A percentile compares a stretch with the other conserved stretches of the same genome.
Conservation (phyloP, 2,329 filamentous ascomycete species). For the Sarocladium oryzae region DNA sequence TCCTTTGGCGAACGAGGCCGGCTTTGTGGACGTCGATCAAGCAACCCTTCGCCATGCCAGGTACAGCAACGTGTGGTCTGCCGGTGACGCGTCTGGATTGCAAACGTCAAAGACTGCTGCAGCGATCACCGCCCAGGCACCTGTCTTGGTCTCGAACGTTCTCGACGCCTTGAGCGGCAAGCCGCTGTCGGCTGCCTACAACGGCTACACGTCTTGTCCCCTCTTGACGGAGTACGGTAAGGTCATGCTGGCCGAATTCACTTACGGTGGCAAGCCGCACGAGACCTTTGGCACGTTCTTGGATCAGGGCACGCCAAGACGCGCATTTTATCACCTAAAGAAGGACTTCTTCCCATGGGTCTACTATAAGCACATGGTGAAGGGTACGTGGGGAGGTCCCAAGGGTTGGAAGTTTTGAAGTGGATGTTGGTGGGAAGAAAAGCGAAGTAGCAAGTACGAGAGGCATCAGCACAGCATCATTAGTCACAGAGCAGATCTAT, state of each 20-base stretch:
- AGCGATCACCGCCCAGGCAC: slow-evolving; percentile 44
- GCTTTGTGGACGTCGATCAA: slow-evolving; percentile 52
- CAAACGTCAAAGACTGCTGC: slow-evolving; percentile 52
- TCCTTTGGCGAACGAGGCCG: slow-evolving; percentile 45
- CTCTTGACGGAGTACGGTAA: slow-evolving; percentile 52
- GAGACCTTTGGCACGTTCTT: slow-evolving; percentile 52
- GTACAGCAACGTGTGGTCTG: slow-evolving; percentile 52
- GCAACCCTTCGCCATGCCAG: slow-evolving; percentile 45
- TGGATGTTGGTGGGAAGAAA: too few relatives aligned
- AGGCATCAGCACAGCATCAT: neutral
- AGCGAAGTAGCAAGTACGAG: neutral
- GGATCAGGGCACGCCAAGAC: slow-evolving; percentile 49
- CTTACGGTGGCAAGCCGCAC: slow-evolving; percentile 55
- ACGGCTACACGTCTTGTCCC: slow-evolving; percentile 51
- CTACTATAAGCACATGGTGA: slow-evolving; percentile 53
- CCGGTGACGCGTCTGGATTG: slow-evolving; percentile 52
- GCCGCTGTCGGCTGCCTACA: slow-evolving; percentile 36
- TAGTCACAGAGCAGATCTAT: neutral
- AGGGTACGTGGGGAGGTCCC: slow-evolving; percentile 55
- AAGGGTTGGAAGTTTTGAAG: slow-evolving; percentile 38
- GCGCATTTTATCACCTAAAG: slow-evolving; percentile 56
- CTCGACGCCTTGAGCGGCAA: slow-evolving; percentile 38
- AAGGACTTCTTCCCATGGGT: slow-evolving; percentile 65
- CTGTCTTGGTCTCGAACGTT: slow-evolving; percentile 43
- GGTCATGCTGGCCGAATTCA: slow-evolving; percentile 59